Evolutionary conservation across 352 stramenopile genomes (phyloP).

Genomic region (Phytopythium mirpurense): DNA sequence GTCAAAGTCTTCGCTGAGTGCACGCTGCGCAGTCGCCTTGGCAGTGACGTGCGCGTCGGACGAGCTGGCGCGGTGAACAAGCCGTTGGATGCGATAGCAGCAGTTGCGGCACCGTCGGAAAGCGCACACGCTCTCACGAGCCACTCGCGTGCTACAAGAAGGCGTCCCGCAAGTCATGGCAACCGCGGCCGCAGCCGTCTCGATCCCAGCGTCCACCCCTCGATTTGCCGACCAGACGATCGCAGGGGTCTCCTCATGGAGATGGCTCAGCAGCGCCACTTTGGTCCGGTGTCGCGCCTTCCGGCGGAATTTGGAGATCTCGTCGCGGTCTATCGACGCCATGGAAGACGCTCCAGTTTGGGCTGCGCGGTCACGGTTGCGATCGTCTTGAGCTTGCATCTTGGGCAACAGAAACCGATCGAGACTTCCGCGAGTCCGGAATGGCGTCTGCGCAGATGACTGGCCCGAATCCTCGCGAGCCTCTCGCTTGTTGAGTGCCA

Average conservation of each 20-base stretch:
- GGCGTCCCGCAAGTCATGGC: conserved; percentile 13
- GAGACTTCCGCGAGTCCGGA: neutral
- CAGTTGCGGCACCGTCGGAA: conserved; percentile 56
- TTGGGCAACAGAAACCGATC: neutral
- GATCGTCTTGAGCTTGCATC: neutral
- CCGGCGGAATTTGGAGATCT: conserved; percentile 48
- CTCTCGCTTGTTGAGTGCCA: neutral
- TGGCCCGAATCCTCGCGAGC: neutral
- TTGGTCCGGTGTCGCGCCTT: conserved; percentile 62
- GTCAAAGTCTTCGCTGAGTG: neutral
- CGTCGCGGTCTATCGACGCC: conserved; percentile 16
- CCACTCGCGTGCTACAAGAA: conserved; percentile 27
- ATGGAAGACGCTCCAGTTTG: neutral
- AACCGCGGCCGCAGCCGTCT: neutral
- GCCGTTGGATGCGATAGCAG: conserved; percentile 61
- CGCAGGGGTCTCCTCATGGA: conserved; percentile 29
- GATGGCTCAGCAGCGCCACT: conserved; percentile 33
- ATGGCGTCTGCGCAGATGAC: neutral
- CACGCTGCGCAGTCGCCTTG: conserved; percentile 1
- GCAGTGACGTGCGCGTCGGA: conserved; percentile 12
- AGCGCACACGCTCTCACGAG: conserved; percentile 32
- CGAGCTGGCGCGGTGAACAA: conserved; percentile 18
- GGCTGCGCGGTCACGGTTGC: too few species aligned
- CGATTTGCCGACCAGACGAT: conserved; percentile 60
- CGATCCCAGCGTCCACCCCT: conserved; percentile 3